Evolutionary conservation across 2,329 filamentous ascomycete genomes (phyloP).

Genomic region (Thielaviopsis musarum): DNA sequence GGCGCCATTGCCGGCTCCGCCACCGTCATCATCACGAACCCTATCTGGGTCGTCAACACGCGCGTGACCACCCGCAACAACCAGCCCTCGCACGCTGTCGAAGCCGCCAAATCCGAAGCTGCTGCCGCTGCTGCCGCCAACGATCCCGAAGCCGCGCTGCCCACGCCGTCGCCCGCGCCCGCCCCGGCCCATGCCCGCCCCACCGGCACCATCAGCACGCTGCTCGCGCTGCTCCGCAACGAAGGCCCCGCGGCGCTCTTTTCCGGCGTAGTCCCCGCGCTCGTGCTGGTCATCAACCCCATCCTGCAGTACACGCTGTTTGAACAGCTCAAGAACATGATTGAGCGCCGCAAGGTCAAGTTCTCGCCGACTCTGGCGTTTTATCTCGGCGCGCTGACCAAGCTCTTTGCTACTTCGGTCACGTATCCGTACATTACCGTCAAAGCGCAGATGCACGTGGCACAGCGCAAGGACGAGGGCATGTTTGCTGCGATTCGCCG

Average conservation of each 20-base stretch:
- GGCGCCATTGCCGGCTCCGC: constrained; percentile 86
- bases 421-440: constrained; percentile 99
- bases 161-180: constrained; percentile 22
- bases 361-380: constrained; percentile 81
- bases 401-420: constrained; percentile 81
- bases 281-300: constrained; percentile 92
- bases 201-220: constrained; percentile 63
- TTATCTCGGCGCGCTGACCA: constrained; percentile 79
- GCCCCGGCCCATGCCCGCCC: constrained; percentile 27
- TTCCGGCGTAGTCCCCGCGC: constrained; percentile 75
- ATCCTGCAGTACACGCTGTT: constrained; percentile 98
- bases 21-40: constrained; percentile 91
- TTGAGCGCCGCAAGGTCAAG: constrained; percentile 51
- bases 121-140: constrained; percentile 16
- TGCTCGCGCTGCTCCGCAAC: constrained; percentile 62
- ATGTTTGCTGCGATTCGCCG: constrained; percentile 61
- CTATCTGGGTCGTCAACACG: constrained; percentile 98
- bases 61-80: constrained; percentile 78
- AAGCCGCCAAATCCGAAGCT: constrained; percentile 15
- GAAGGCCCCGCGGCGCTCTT: constrained; percentile 80
- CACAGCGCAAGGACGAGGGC: constrained; percentile 59
- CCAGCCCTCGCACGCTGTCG: constrained; percentile 8
- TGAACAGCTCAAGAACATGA: constrained; percentile 85
- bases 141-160: constrained; percentile 22
- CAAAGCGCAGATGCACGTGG: constrained; percentile 95